Conservation (phyloP, 2,329 filamentous ascomycete species). For the Tympanopsis confertula region DNA sequence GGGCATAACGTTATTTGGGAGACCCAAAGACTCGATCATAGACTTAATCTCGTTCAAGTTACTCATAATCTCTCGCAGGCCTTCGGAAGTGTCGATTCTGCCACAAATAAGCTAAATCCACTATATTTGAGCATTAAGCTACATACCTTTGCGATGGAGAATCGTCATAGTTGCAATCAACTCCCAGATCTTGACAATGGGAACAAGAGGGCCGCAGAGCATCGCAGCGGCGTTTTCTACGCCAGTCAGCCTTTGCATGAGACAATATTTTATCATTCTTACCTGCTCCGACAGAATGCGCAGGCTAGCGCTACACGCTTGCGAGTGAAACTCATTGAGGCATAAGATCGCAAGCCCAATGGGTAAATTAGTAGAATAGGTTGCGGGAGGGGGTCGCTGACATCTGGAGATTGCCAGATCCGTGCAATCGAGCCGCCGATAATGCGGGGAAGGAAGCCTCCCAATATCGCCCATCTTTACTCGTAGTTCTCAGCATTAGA, state of each 20-base stretch:
- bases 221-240: slow-evolving; percentile 16
- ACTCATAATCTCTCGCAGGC: slow-evolving; percentile 13
- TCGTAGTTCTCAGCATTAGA: too few species aligned
- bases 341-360: too few species aligned
- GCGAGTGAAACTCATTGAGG: slow-evolving; percentile 16
- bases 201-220: slow-evolving; percentile 11
- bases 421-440: too few species aligned
- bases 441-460: too few species aligned
- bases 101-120: background rate
- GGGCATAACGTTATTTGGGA: slow-evolving; percentile 7
- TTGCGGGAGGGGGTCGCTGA: too few species aligned
- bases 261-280: slow-evolving; percentile 1
- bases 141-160: slow-evolving; percentile 11
- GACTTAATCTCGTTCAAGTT: slow-evolving; percentile 14
- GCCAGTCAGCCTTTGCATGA: background rate
- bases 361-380: too few species aligned
- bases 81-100: slow-evolving; percentile 15
- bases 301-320: slow-evolving; percentile 15
- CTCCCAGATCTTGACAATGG: slow-evolving; percentile 12
- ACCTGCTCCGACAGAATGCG: slow-evolving; percentile 14
- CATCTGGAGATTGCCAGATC: too few species aligned
- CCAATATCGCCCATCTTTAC: too few species aligned
- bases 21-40: slow-evolving; percentile 9
- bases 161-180: slow-evolving; percentile 15
- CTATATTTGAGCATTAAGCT: background rate